Base-by-base conservation (phyloP, 1,284 basidiomycete genomes). In the Cutaneotrichosporon dermatis region DNA sequence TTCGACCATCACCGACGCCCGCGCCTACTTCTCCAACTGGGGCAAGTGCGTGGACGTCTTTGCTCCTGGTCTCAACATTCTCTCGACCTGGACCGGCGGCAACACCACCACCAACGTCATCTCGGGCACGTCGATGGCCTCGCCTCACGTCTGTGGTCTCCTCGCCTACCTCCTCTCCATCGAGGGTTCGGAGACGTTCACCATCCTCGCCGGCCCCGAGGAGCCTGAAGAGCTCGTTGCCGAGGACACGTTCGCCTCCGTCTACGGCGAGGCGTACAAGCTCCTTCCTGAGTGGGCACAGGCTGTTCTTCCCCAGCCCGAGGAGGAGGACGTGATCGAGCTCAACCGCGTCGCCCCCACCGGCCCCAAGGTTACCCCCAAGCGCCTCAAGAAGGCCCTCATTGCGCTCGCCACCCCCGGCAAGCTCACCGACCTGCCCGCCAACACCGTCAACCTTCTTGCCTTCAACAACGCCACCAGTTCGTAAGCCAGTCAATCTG, bases 11-110 rank as follows among this genome's bases (percentile, higher is more conserved):
- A 81, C 76, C 53, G 92, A 96, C 72, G 86, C 88, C 62, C 86
- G 89, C 58, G 92, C 92, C 39, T 92, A 91, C 82, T 95, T 94
- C 82, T 88, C 87, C 71, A 91, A 90, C 82, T 82, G 81, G 65
- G 89, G 89, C 48, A 63, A 79, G 65, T 91, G 89, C 70, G 88
- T 92, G 55, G 88, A 93, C 73, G 82, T 92, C 64, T 91, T 91
- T 68, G 90, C 83, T 39, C 90, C 90, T 33, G 89, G 88, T 45
- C 71, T 91, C 65, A 89, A 89, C 81, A 90, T 93, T 70, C 77
- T 86, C 4, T 90, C 88, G 40, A 90, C 88, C 60, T 92, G 85
- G 82, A 89, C 81, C 62, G 83, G 84, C 34, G 81, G 84, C 54
- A 75, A 71, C 54, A 73, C 69, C 12, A 83, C 86, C 54, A 82